Evolutionary conservation across 441 rosid genomes (phyloP), one percentile per base, ranked within the genome.

Genomic region (Iberis amara): DNA sequence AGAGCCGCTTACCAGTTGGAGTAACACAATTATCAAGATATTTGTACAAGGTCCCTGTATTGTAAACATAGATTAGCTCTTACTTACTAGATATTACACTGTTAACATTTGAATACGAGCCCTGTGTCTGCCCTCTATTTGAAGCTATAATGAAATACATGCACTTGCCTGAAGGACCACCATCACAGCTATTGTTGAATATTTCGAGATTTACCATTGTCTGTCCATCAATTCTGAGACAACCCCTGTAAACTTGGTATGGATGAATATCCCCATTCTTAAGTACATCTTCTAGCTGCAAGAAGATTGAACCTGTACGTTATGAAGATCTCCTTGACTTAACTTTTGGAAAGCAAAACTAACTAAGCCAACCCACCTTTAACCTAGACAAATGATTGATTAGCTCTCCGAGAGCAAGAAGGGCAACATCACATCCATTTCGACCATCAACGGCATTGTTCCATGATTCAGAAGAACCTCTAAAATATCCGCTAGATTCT

Each of bases 191-290:
- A 66, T 89, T 92, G 61, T 64, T 70, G 67, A 92, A 92, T 52
- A 92, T 79, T 73, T 89, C 98, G 52, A 92, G 96, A 77, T 92
- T 92, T 52, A 84, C 83, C 67, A 92, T 44, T 23, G 96, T 86
- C 72, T 92, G 98, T 37, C 97, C 98, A 69, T 92, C 98, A 78
- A 92, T 79, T 70, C 81, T 77, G 61, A 92, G 94, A 79, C 82
- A 82, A 51, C 91, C 92, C 43, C 57, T 73, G 68, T 82, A 86
- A 59, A 92, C 85, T 59, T 86, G 79, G 73, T 89, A 89, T 52
- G 97, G 94, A 7, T 65, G 57, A 55, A 92, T 70, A 70, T 86
- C 92, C 52, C 94, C 98, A 75, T 63, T 73, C 40, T 53, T 69
- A 71, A 89, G 73, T 68, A 81, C 78, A 73, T 89, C 92, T 65